phyloP scores from a whole-genome alignment of 106 monocot species.

The Acorus gramineus region DNA sequence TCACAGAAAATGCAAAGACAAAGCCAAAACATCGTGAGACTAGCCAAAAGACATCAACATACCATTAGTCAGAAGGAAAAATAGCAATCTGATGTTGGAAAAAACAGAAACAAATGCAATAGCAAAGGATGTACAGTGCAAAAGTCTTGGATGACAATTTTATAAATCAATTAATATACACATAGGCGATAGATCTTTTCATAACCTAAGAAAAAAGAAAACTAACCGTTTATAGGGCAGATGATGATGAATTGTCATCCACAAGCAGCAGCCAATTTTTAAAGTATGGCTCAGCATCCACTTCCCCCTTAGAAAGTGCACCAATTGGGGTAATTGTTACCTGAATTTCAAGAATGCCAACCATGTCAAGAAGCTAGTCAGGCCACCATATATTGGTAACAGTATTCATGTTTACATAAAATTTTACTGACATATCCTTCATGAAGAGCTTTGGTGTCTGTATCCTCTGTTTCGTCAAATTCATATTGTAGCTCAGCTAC shows the following conservation, averaged over 20 bases:
- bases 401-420: background rate
- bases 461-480: constrained; percentile 39
- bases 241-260: constrained; percentile 30
- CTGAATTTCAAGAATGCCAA: constrained; percentile 20
- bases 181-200: too few species aligned
- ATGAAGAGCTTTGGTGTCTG: constrained; percentile 43
- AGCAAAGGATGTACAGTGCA: too few species aligned
- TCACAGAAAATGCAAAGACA: too few species aligned
- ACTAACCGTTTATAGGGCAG: constrained; percentile 29
- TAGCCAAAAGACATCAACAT: too few species aligned
- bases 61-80: too few species aligned
- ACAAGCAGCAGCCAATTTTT: constrained; percentile 39
- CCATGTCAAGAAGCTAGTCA: too few species aligned
- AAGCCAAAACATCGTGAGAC: too few species aligned
- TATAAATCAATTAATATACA: too few species aligned
- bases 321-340: constrained; percentile 70
- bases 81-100: too few species aligned
- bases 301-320: constrained; percentile 44
- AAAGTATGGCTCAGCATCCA: constrained; percentile 35
- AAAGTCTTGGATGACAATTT: too few species aligned
- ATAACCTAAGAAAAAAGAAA: too few species aligned
- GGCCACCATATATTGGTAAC: background rate
- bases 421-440: constrained; percentile 71
- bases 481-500: background rate
- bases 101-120: too few species aligned